A percentile compares a stretch with the other conserved stretches of the same genome.
Evolutionary conservation across 2,329 filamentous ascomycete species (phyloP).

Genomic region (Aspergillus ochraceoroseus): DNA sequence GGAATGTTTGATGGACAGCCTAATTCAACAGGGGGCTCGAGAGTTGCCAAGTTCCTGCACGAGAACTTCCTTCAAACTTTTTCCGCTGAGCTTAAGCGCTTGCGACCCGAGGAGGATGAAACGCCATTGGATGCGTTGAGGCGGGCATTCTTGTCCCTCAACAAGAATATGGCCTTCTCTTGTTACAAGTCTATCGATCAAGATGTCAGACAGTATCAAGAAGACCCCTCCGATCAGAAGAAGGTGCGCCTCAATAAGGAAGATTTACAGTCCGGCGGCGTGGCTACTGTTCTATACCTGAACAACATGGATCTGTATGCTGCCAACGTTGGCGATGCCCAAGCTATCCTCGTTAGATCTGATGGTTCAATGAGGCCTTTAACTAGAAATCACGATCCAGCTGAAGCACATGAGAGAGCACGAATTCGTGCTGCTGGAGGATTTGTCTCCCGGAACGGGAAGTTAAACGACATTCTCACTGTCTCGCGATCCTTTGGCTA

Average conservation of each 20-base stretch:
- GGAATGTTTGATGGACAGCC: constrained; percentile 95
- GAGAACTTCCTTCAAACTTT: constrained; percentile 91
- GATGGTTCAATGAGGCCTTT: constrained; percentile 78
- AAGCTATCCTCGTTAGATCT: constrained; percentile 89
- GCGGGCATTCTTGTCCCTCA: constrained; percentile 79
- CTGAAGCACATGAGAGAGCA: constrained; percentile 74
- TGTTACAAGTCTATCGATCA: constrained; percentile 74
- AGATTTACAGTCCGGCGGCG: constrained; percentile 82
- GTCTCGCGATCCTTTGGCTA: constrained; percentile 96
- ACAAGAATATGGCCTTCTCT: constrained; percentile 86
- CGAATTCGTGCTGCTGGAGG: constrained; percentile 92
- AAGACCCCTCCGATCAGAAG: constrained; percentile 66
- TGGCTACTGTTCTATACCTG: constrained; percentile 86
- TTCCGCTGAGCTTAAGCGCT: constrained; percentile 68
- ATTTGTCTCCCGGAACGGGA: constrained; percentile 91
- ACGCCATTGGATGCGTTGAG: constrained; percentile 77
- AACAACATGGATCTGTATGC: constrained; percentile 87
- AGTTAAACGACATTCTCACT: constrained; percentile 83
- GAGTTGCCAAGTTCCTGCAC: constrained; percentile 92
- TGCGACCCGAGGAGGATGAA: constrained; percentile 65
- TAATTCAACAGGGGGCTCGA: constrained; percentile 83
- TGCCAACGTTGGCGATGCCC: constrained; percentile 90
- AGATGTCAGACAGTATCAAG: constrained; percentile 55
- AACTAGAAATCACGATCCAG: constrained; percentile 89
- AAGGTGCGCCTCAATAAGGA: constrained; percentile 68